Conservation (phyloP, 495 filamentous ascomycete genomes). For the Hypomontagnella submonticulosa region DNA sequence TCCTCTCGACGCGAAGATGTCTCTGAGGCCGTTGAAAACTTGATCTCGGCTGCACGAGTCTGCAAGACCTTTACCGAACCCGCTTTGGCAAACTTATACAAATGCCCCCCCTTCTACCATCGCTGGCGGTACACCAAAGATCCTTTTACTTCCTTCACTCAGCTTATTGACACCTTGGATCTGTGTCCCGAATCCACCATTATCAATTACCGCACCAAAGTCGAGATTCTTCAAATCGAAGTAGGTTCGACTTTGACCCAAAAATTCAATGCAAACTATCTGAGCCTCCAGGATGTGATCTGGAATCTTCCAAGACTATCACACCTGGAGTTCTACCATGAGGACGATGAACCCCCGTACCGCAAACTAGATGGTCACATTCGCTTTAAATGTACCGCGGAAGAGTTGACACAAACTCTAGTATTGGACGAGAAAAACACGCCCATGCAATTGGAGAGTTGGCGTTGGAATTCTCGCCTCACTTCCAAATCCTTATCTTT, state of each 20-base stretch:
- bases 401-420: slow-evolving; percentile 66
- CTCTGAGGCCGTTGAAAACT: slow-evolving; percentile 61
- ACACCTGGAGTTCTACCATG: slow-evolving; percentile 66
- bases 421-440: slow-evolving; percentile 43
- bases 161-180: slow-evolving; percentile 53
- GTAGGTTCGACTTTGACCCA: slow-evolving; percentile 54
- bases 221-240: slow-evolving; percentile 75
- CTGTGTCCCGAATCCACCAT: slow-evolving; percentile 35
- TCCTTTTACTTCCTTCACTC: slow-evolving; percentile 53
- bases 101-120: slow-evolving; percentile 66
- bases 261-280: slow-evolving; percentile 48
- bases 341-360: slow-evolving; percentile 65
- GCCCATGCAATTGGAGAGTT: slow-evolving; percentile 65
- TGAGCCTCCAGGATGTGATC: slow-evolving; percentile 58
- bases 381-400: slow-evolving; percentile 71
- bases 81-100: slow-evolving; percentile 78
- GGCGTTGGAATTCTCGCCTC: slow-evolving; percentile 82
- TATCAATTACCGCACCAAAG: slow-evolving; percentile 71
- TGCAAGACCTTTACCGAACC: slow-evolving; percentile 78
- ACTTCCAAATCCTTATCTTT: slow-evolving; percentile 62
- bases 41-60: slow-evolving; percentile 67
- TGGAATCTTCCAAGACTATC: slow-evolving; percentile 59
- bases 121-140: slow-evolving; percentile 56
- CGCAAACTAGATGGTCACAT: slow-evolving; percentile 56
- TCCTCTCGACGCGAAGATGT: slow-evolving; percentile 51